Evolutionary conservation across 495 filamentous ascomycete genomes (phyloP).

Genomic region (Xylaria venustula): DNA sequence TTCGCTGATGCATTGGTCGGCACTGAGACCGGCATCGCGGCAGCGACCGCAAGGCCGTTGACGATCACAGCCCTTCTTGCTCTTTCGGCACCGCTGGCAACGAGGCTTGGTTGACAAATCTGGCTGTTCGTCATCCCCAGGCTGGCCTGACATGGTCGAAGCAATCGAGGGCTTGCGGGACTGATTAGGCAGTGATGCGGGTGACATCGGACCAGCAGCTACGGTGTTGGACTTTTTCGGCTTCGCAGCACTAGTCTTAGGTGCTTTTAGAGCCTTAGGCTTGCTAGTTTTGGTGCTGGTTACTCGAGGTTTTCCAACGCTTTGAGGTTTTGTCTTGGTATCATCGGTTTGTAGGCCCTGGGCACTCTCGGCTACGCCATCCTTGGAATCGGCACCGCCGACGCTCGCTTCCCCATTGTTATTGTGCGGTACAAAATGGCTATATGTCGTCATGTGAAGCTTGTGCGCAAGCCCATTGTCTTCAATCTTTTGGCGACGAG

Average conservation of each 20-base stretch:
- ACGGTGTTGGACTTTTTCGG: slow-evolving; percentile 50
- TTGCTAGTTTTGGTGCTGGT: slow-evolving; percentile 41
- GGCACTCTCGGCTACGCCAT: slow-evolving; percentile 36
- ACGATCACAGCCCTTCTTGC: slow-evolving; percentile 98
- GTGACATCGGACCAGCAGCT: slow-evolving; percentile 59
- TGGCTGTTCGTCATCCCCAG: slow-evolving; percentile 76
- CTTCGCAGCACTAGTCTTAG: slow-evolving; percentile 47
- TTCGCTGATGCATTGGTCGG: slow-evolving; percentile 92
- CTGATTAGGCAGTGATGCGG: slow-evolving; percentile 59
- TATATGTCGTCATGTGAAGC: slow-evolving; percentile 56
- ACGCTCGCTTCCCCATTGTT: slow-evolving; percentile 74
- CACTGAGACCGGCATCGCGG: slow-evolving; percentile 89
- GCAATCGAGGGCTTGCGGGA: slow-evolving; percentile 80
- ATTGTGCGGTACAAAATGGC: slow-evolving; percentile 60
- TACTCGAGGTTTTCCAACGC: slow-evolving; percentile 41
- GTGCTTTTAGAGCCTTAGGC: slow-evolving; percentile 46
- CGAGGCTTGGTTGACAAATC: slow-evolving; percentile 92
- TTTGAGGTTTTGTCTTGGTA: slow-evolving; percentile 38
- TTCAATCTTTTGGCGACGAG: slow-evolving; percentile 62
- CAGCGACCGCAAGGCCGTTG: slow-evolving; percentile 92
- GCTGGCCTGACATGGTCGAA: slow-evolving; percentile 66
- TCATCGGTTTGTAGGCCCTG: slow-evolving; percentile 22
- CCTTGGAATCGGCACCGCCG: slow-evolving; percentile 62
- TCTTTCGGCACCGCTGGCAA: slow-evolving; percentile 97
- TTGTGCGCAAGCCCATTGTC: slow-evolving; percentile 42